Conservation (phyloP, 805 yeast species). For the Candida tibetensis region DNA sequence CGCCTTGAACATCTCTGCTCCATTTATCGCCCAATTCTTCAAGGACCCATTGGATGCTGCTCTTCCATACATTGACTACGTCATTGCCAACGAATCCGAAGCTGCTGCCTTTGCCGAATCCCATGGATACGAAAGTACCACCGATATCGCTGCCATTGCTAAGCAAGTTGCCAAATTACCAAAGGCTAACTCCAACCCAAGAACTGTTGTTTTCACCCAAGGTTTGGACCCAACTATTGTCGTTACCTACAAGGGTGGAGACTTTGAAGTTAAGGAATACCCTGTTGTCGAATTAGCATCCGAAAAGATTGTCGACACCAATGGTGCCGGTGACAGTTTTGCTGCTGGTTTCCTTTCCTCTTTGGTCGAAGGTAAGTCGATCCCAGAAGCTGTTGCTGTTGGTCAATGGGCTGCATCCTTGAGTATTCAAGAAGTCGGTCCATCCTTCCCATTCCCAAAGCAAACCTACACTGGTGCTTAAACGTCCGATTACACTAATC, state of each 20-base stretch:
- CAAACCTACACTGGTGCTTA: constrained; percentile 36
- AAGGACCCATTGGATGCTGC: constrained; percentile 81
- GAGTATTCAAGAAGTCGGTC: constrained; percentile 91
- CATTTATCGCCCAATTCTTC: constrained; percentile 94
- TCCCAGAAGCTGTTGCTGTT: constrained; percentile 63
- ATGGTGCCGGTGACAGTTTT: constrained; percentile 99
- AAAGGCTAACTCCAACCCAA: constrained; percentile 64
- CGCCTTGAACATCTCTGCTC: constrained; percentile 88
- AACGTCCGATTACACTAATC: not conserved
- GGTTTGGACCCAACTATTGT: constrained; percentile 89
- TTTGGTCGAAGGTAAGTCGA: constrained; percentile 66
- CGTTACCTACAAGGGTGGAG: constrained; percentile 56
- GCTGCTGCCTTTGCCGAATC: constrained; percentile 92
- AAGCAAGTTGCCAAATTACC: constrained; percentile 76
- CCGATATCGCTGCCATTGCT: constrained; percentile 75
- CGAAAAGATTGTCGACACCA: constrained; percentile 79
- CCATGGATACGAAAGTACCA: constrained; percentile 55
- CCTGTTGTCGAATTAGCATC: constrained; percentile 71
- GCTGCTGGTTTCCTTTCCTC: constrained; percentile 96
- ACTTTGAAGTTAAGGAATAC: constrained; percentile 48
- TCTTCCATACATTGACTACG: constrained; percentile 83
- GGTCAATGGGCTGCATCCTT: constrained; percentile 97
- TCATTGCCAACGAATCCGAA: constrained; percentile 95
- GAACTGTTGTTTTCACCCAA: constrained; percentile 93
- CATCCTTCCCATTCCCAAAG: constrained; percentile 85